phyloP scores from a whole-genome alignment of 2,329 filamentous ascomycete genomes.

The Aureobasidium sp. region DNA sequence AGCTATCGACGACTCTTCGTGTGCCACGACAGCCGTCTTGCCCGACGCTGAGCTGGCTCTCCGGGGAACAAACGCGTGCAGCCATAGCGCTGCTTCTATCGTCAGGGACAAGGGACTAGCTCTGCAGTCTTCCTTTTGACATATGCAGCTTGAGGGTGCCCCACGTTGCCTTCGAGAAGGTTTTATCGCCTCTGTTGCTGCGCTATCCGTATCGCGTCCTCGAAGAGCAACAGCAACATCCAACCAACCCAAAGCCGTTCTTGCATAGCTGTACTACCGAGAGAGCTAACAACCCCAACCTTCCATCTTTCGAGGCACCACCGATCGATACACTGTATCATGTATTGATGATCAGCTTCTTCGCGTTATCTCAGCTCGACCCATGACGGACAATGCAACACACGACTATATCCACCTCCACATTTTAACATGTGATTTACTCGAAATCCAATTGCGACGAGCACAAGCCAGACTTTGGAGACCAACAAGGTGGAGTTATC shows the following conservation, averaged over 20 bases:
- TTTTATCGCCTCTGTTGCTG: background rate
- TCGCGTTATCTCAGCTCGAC: background rate
- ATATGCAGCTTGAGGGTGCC: background rate
- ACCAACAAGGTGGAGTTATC: background rate
- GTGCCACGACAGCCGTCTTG: constrained; percentile 9
- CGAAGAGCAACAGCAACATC: background rate
- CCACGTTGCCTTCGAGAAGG: background rate
- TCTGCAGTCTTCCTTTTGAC: constrained; percentile 10
- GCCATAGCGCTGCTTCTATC: background rate
- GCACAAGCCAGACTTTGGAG: background rate
- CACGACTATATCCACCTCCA: background rate
- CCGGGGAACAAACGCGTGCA: constrained; percentile 9
- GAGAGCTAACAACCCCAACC: background rate
- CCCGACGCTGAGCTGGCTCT: background rate
- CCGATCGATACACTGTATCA: background rate
- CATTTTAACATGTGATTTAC: background rate
- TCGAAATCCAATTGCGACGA: background rate
- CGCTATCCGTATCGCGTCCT: background rate
- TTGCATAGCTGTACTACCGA: background rate
- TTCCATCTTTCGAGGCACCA: background rate
- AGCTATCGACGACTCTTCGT: background rate
- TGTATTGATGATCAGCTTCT: background rate
- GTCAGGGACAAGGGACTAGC: constrained; percentile 1
- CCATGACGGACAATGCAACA: background rate
- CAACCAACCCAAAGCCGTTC: background rate